Base-by-base conservation (phyloP, 2,329 filamentous ascomycete genomes). In the Paraphoma chrysanthemicola region DNA sequence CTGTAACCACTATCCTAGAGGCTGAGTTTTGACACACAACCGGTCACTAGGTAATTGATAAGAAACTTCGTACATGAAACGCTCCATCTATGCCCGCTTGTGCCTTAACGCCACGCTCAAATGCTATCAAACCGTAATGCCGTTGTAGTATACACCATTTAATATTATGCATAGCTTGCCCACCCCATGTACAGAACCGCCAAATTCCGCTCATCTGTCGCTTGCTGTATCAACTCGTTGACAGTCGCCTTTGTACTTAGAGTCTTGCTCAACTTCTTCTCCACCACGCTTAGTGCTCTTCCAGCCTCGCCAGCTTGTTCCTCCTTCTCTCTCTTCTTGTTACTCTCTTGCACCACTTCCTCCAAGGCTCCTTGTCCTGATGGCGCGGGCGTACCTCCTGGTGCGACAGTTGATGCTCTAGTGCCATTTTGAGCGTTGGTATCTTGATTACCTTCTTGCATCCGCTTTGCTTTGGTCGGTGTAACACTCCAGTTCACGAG, bases 401-500 rank as follows among this genome's bases (percentile, higher is more conserved):
- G 67, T 5, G 57, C 65, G 12, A 70, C 66, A 33, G 67, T 74
- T 11, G 73, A 71, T 7, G 71, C 70, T 17, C 73, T 69, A 6
- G 65, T 66, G 11, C 66, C 68, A 14, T 73, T 74, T 2, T 54
- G 79, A 30, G 71, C 79, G 8, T 80, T 82, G 2, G 85, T 84
- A 41, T 83, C 82, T 44, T 88, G 81, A 44, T 64, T 60, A 8
- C 84, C 86, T 66, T 89, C 86, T 69, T 90, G 88, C 83, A 90
- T 89, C 52, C 84, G 83, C 73, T 86, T 88, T 53, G 88, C 84
- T 47, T 87, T 83, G 14, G 88, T 75, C 0, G 87, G 86, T 10
- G 91, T 95, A 53, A 97, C 88, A 36, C 92, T 94, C 95, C 95
- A 99, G 58, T 88, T 95, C 76, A 98, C 96, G 59, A 99, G 80